Evolutionary conservation across 345 rosid genomes (phyloP), one percentile per base, ranked within the genome.

Genomic region (Acer negundo): DNA sequence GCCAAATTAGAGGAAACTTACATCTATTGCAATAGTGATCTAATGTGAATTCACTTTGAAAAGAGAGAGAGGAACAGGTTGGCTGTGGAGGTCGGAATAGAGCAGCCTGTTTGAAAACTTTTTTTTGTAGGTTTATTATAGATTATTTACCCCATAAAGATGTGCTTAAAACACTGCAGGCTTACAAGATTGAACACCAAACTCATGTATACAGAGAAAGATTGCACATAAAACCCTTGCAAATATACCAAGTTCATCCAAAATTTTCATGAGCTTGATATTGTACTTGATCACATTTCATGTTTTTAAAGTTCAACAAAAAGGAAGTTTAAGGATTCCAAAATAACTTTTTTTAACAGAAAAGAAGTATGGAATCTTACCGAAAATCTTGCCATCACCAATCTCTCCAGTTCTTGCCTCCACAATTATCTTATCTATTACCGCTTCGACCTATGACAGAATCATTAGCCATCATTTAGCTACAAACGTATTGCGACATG

Each of bases 361-460:
- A 67, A 65, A 42, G 26, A 56, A 67, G 19, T 55, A 26, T 12
- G 13, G 75, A 51, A 23, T 15, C 83, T 76, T 87, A 90, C 98
- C 77, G 76, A 95, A 95, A 77, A 95, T 93, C 82, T 95, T 95
- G 80, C 95, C 95, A 55, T 93, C 97, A 26, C 98, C 98, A 77
- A 93, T 91, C 87, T 94, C 97, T 78, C 97, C 97, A 0, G 94
- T 93, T 75, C 92, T 88, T 62, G 94, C 91, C 83, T 87, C 93
- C 79, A 88, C 90, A 26, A 91, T 86, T 68, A 94, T 88, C 64
- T 88, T 89, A 63, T 78, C 86, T 80, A 90, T 85, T 58, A 93
- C 97, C n/a, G 82, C 91, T 84, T 94, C 96, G 69, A 92, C 96
- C 98, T 94, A 67, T 49, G 74, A 71, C 66, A 77, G 78, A 69